These are phyloP conservation scores for Diaporthe sp. DNA, from an alignment of 2,329 filamentous ascomycete genomes.

Conservation along the genomic window DNA sequence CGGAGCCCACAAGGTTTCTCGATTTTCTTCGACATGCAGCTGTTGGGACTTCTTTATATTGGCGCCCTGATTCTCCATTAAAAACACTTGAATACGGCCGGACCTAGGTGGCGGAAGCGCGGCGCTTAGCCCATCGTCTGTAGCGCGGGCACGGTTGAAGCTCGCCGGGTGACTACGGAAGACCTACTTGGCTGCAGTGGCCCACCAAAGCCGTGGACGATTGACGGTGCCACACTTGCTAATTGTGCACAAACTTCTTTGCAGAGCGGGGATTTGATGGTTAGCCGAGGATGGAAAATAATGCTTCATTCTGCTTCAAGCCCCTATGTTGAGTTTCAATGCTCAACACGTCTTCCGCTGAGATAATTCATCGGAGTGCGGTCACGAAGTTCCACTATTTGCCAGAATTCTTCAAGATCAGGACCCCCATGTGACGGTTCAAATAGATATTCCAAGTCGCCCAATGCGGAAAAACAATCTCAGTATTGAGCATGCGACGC, in stretches of 20 bases:
- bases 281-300: not conserved
- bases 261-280: not conserved
- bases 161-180: not conserved
- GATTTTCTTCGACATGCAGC: no score
- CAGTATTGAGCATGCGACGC: no score
- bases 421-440: no score
- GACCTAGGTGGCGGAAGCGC: not conserved
- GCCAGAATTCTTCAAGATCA: no score
- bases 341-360: not conserved
- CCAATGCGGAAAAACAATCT: no score
- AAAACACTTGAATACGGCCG: not conserved
- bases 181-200: not conserved
- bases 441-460: no score
- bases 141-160: not conserved
- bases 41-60: not conserved
- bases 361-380: no score
- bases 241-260: no score
- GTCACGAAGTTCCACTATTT: no score
- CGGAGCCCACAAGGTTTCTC: no score
- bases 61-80: not conserved
- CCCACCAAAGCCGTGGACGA: not conserved
- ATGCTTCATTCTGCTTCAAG: accelerated
- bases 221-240: not conserved
- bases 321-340: not conserved
- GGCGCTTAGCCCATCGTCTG: not conserved